phyloP scores from a whole-genome alignment of 2,329 filamentous ascomycete genomes.

The Leptographium wingfieldii region DNA sequence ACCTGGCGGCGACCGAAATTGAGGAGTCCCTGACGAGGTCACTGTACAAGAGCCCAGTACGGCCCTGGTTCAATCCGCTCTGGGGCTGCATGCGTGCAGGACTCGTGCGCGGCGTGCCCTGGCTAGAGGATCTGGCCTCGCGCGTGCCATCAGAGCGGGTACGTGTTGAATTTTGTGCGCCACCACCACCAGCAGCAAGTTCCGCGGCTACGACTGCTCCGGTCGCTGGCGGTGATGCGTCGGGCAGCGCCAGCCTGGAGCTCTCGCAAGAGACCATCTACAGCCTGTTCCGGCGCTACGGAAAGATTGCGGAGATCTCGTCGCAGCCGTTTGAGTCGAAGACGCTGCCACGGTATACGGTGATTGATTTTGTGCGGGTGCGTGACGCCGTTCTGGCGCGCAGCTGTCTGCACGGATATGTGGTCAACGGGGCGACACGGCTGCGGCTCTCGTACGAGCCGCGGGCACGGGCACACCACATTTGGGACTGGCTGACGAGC shows the following conservation, averaged over 20 bases:
- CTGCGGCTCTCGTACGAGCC: conserved; percentile 76
- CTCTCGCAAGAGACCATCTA: conserved; percentile 80
- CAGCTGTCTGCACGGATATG: conserved; percentile 82
- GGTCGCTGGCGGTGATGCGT: conserved; percentile 26
- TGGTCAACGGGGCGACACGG: conserved; percentile 47
- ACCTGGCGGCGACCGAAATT: conserved; percentile 26
- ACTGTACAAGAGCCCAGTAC: conserved; percentile 57
- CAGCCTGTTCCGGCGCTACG: conserved; percentile 76
- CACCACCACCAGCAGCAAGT: conserved; percentile 29
- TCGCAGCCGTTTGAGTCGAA: conserved; percentile 80
- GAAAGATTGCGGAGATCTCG: conserved; percentile 77
- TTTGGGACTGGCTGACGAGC: conserved; percentile 75
- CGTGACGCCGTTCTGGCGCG: conserved; percentile 76
- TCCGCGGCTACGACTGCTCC: neutral
- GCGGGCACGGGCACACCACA: conserved; percentile 61
- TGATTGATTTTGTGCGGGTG: conserved; percentile 61
- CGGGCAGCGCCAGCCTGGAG: conserved; percentile 51
- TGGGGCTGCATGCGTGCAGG: conserved; percentile 50
- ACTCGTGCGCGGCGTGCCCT: conserved; percentile 72
- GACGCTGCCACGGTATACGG: conserved; percentile 65
- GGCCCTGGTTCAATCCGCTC: conserved; percentile 85
- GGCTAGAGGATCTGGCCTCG: conserved; percentile 78
- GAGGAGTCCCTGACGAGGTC: conserved; percentile 45
- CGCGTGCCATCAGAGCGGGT: conserved; percentile 65
- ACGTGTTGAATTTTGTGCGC: conserved; percentile 73